A percentile compares a stretch with the other conserved stretches of the same genome.
These are phyloP conservation scores for Ophiocordyceps camponoti-saundersi DNA, from an alignment of 2,329 filamentous ascomycete species.

Conservation along the genomic window DNA sequence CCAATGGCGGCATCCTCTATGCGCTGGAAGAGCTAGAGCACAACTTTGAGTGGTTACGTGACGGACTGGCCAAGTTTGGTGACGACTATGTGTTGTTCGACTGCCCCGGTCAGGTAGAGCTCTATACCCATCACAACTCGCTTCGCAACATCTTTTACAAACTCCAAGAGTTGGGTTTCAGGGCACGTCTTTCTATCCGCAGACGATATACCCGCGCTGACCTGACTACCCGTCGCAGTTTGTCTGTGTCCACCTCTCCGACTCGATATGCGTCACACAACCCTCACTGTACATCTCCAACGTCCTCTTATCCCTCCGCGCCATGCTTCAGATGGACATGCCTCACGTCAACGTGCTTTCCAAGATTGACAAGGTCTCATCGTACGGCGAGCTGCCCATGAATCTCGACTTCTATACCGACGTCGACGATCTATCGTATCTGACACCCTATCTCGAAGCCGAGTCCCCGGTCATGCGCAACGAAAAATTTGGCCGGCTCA, in stretches of 20 bases:
- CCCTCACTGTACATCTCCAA: conserved; percentile 93
- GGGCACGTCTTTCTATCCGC: conserved; percentile 35
- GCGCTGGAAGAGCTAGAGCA: conserved; percentile 89
- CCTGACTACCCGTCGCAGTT: conserved; percentile 36
- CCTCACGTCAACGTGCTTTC: conserved; percentile 91
- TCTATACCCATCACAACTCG: conserved; percentile 90
- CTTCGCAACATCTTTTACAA: conserved; percentile 82
- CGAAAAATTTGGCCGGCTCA: conserved; percentile 68
- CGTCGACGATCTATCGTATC: conserved; percentile 77
- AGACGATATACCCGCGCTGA: neutral
- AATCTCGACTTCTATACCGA: conserved; percentile 97
- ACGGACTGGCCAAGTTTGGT: conserved; percentile 60
- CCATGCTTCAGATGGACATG: conserved; percentile 97
- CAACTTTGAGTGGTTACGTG: conserved; percentile 83
- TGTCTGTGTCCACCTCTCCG: conserved; percentile 82
- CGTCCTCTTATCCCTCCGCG: conserved; percentile 77
- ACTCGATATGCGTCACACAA: conserved; percentile 83
- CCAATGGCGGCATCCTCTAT: conserved; percentile 84
- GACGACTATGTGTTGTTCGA: conserved; percentile 93
- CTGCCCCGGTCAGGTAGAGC: conserved; percentile 90
- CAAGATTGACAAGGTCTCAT: conserved; percentile 86
- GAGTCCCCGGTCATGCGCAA: conserved; percentile 56
- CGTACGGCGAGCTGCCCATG: conserved; percentile 77
- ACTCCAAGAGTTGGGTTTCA: conserved; percentile 79
- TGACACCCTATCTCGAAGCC: conserved; percentile 62